A percentile compares a stretch with the other conserved stretches of the same genome.
Evolutionary conservation across 192 early-diverging fungal genomes (phyloP).

Genomic region (Lobosporangium transversale): DNA sequence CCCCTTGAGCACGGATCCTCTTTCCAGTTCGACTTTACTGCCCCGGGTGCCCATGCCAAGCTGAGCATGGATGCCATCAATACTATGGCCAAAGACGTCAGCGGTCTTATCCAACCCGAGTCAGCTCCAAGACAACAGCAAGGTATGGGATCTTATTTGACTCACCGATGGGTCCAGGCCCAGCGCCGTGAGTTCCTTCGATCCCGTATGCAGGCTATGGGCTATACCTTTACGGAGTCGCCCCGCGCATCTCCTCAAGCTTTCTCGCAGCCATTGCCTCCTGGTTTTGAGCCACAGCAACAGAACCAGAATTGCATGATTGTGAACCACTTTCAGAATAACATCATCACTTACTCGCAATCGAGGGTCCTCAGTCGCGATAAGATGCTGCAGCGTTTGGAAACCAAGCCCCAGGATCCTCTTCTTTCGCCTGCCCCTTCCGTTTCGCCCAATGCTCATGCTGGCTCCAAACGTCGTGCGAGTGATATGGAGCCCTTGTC

Average conservation of each 20-base stretch:
- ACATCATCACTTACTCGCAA: slow-evolving; percentile 25
- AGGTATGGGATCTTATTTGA: slow-evolving; percentile 45
- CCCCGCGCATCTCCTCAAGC: slow-evolving; percentile 1
- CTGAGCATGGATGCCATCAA: slow-evolving; percentile 8
- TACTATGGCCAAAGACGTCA: neutral
- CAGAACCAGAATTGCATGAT: slow-evolving; percentile 21
- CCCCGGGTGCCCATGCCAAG: slow-evolving; percentile 9
- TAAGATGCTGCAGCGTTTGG: slow-evolving; percentile 5
- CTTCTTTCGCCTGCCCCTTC: slow-evolving; percentile 42
- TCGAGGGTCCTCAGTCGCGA: slow-evolving; percentile 4
- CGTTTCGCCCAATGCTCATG: slow-evolving; percentile 15
- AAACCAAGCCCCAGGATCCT: slow-evolving; percentile 5
- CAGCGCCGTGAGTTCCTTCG: slow-evolving; percentile 45
- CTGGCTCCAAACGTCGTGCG: slow-evolving; percentile 41
- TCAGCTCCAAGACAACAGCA: slow-evolving; percentile 35
- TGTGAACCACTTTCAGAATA: slow-evolving; percentile 37
- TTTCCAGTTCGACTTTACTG: slow-evolving; percentile 34
- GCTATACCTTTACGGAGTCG: slow-evolving; percentile 13
- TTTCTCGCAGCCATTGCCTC: neutral
- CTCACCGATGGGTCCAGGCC: slow-evolving; percentile 47
- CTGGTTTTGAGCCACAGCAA: slow-evolving; percentile 12
- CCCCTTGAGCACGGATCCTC: slow-evolving; percentile 1
- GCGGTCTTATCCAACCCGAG: slow-evolving; percentile 32
- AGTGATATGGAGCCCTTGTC: slow-evolving; percentile 7
- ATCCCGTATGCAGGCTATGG: slow-evolving; percentile 38